Evolutionary conservation across 202 grass and related monocot species (phyloP).

Genomic region (Zoysia matrella): DNA sequence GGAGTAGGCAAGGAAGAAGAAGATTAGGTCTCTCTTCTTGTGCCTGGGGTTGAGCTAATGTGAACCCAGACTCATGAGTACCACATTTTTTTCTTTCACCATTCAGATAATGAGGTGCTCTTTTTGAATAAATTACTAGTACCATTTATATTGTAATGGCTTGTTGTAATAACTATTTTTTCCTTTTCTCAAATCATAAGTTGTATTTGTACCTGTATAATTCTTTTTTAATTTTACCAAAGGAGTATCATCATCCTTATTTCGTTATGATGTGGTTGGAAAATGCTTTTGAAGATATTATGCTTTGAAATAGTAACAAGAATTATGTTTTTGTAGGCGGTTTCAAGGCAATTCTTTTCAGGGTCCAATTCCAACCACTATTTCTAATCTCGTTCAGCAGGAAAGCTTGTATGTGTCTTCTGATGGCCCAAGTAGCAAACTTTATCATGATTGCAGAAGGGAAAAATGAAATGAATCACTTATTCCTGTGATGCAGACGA

Average conservation of each 20-base stretch:
- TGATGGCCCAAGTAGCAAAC: neutral
- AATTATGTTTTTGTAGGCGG: neutral
- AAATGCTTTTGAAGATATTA: slow-evolving; percentile 3
- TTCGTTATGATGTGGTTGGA: neutral
- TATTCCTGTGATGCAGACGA: slow-evolving; percentile 10
- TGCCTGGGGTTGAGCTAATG: neutral
- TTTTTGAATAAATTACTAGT: neutral
- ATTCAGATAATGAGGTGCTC: neutral
- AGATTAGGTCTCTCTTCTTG: too few species aligned
- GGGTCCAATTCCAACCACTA: slow-evolving; percentile 73
- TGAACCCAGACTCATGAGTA: neutral
- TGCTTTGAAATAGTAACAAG: slow-evolving; percentile 2
- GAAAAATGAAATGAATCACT: neutral
- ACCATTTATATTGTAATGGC: slow-evolving; percentile 1
- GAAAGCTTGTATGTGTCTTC: slow-evolving; percentile 62
- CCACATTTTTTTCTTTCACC: neutral
- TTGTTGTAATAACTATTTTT: neutral
- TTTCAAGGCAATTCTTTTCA: slow-evolving; percentile 82
- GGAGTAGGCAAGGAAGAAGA: neutral
- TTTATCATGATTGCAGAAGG: neutral
- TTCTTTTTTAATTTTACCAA: neutral
- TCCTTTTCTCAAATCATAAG: too few species aligned
- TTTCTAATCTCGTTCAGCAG: slow-evolving; percentile 68
- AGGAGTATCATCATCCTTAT: neutral
- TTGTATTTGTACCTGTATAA: too few species aligned